Percentiles rank a stretch among this genome's conserved stretches.
phyloP scores from a whole-genome alignment of 805 yeast species.

The Wickerhamomyces canadensis region DNA sequence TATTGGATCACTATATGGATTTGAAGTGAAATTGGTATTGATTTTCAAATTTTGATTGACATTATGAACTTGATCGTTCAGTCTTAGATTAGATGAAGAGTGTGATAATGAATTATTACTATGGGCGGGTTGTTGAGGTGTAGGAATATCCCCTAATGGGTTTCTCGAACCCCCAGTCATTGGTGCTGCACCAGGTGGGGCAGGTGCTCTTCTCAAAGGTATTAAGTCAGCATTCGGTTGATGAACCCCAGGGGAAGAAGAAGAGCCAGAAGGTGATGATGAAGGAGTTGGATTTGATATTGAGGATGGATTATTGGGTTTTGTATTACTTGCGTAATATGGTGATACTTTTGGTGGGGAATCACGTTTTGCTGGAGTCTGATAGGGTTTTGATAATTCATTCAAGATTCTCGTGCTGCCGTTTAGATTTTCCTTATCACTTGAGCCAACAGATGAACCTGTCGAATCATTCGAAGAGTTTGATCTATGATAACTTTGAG shows the following conservation, averaged over 20 bases:
- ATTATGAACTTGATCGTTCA: slow-evolving; percentile 8
- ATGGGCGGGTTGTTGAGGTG: slow-evolving; percentile 42
- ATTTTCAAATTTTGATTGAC: slow-evolving; percentile 32
- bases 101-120: slow-evolving; percentile 3
- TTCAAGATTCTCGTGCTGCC: slow-evolving; percentile 26
- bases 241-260: not conserved
- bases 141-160: too few species aligned
- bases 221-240: slow-evolving; percentile 28
- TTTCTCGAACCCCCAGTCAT: too few species aligned
- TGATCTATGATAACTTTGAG: slow-evolving; percentile 12
- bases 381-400: slow-evolving; percentile 39
- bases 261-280: slow-evolving; percentile 2
- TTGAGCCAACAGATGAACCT: slow-evolving; percentile 11
- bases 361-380: slow-evolving; percentile 38
- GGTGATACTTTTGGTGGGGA: slow-evolving; percentile 32
- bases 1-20: slow-evolving; percentile 17
- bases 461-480: slow-evolving; percentile 20
- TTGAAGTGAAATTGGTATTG: slow-evolving; percentile 18
- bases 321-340: slow-evolving; percentile 13
- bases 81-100: slow-evolving; percentile 9
- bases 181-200: slow-evolving; percentile 36
- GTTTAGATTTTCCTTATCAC: slow-evolving; percentile 10
- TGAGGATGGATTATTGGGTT: slow-evolving; percentile 3
- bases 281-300: slow-evolving; percentile 4
- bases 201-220: slow-evolving; percentile 52